Evolutionary conservation across 2,329 filamentous ascomycete species (phyloP), one percentile per base, ranked within the genome.

Genomic region (Orbilia javanica): DNA sequence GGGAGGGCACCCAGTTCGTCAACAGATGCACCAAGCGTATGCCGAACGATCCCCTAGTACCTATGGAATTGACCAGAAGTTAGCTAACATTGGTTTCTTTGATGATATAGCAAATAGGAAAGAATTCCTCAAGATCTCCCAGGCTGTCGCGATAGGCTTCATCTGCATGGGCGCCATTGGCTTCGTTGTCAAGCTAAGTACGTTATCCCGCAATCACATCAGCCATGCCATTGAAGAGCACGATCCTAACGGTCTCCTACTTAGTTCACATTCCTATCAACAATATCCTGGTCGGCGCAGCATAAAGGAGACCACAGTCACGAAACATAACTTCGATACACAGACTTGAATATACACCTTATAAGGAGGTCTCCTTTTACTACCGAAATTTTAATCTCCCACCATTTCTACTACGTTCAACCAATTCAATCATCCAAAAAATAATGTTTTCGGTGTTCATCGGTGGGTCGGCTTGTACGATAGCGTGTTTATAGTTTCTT

Each of bases 1-100:
- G 85, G 83, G 88, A 90, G 79, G 88, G 89, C 83, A 86, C 88
- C 77, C 88, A 89, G 81, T 90, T 90, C 85, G 85, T 90, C 83
- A 87, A 87, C 85, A 85, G 87, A 82, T 89, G 88, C 86, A 88
- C 88, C 80, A 90, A 90, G 86, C 88, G 88, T 89, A 84, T 76
- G 87, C 42, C 62, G 13, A 29, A 25, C 60, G 4, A 10, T 36
- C 18, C 68, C 75, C 27, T 15, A 36, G 22, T 55, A 29, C 6
- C 11, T 1, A 18, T 20, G 1, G 1, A 18, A 27, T 27, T 7
- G 18, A 18, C 4, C 18, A 7, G 5, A 44, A 44, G 4, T n/a
- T 36, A 52, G 27, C 36, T 60, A 60, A 65, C 62, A 4, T 34
- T 11, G 1, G 20, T 11, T 27, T 50, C 6, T 46, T 20, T 7